These are phyloP conservation scores for Candida patagonica DNA, from an alignment of 805 yeast genomes.

Conservation along the genomic window DNA sequence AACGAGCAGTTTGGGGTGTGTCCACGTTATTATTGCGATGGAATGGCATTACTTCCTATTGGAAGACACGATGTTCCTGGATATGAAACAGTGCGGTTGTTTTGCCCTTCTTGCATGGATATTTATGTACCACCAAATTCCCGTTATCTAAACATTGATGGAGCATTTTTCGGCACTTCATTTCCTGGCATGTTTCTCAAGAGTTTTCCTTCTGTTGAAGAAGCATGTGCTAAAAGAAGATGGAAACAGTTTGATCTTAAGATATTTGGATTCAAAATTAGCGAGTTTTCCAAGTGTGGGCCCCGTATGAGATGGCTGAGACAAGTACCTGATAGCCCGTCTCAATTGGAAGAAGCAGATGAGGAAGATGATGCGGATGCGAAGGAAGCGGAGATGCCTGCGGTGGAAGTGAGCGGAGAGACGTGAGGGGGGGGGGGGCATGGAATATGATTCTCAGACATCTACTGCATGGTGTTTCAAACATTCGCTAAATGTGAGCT, in stretches of 20 bases:
- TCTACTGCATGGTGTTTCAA: too few relatives aligned
- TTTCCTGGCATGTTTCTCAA: slow-evolving; percentile 89
- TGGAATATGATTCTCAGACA: too few relatives aligned
- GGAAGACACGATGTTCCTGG: slow-evolving; percentile 91
- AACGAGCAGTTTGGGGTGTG: slow-evolving; percentile 84
- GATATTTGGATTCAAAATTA: slow-evolving; percentile 79
- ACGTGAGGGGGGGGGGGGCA: slow-evolving; percentile 11
- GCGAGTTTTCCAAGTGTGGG: slow-evolving; percentile 67
- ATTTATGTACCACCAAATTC: slow-evolving; percentile 80
- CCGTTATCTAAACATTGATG: slow-evolving; percentile 84
- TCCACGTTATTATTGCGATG: slow-evolving; percentile 82
- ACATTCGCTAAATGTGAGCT: too few relatives aligned
- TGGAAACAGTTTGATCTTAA: slow-evolving; percentile 47
- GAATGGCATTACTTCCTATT: slow-evolving; percentile 82
- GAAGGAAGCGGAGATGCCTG: neutral
- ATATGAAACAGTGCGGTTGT: slow-evolving; percentile 80
- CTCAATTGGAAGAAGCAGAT: slow-evolving; percentile 45
- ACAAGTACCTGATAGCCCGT: slow-evolving; percentile 55
- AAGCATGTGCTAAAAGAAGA: slow-evolving; percentile 55
- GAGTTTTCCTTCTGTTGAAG: slow-evolving; percentile 84
- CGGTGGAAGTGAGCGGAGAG: neutral
- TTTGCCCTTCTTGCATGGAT: slow-evolving; percentile 92
- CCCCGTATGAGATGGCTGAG: slow-evolving; percentile 97
- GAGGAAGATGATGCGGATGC: slow-evolving; percentile 2
- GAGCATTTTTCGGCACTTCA: slow-evolving; percentile 94